A percentile compares a stretch with the other conserved stretches of the same genome.
These are phyloP conservation scores for Apostasia shenzhenica DNA, from an alignment of 106 monocot genomes.

Conservation along the genomic window DNA sequence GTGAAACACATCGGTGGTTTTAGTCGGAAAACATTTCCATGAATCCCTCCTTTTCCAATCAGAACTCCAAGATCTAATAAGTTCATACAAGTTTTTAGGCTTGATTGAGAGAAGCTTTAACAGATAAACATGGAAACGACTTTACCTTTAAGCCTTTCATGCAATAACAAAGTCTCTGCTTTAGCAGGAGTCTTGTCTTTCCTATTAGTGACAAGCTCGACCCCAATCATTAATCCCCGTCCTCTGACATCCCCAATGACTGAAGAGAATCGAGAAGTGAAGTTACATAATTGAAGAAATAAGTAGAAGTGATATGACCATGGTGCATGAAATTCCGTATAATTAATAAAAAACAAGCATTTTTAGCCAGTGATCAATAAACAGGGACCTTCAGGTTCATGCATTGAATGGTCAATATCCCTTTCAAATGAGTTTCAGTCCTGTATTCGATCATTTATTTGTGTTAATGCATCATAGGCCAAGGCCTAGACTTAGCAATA, in stretches of 20 bases:
- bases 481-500: too few relatives aligned
- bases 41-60: slow-evolving; percentile 92
- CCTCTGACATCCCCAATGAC: slow-evolving; percentile 99
- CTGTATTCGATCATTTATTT: too few relatives aligned
- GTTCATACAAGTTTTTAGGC: neutral
- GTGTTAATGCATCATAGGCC: too few relatives aligned
- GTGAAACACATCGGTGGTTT: slow-evolving; percentile 99
- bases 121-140: neutral
- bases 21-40: slow-evolving; percentile 95
- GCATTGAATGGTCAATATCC: too few relatives aligned
- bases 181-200: slow-evolving; percentile 93
- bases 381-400: too few relatives aligned
- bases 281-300: too few relatives aligned
- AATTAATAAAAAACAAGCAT: too few relatives aligned
- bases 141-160: slow-evolving; percentile 90
- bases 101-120: too few relatives aligned
- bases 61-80: slow-evolving; percentile 81
- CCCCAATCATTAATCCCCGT: slow-evolving; percentile 85
- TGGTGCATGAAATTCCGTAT: too few relatives aligned
- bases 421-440: too few relatives aligned
- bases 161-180: slow-evolving; percentile 49
- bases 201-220: slow-evolving; percentile 85
- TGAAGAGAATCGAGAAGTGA: slow-evolving; percentile 10
- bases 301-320: too few relatives aligned
- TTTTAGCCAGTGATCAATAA: too few relatives aligned